Conservation (phyloP, 225 moss, liverwort and hornwort species). For the Sphagnum contortum region DNA sequence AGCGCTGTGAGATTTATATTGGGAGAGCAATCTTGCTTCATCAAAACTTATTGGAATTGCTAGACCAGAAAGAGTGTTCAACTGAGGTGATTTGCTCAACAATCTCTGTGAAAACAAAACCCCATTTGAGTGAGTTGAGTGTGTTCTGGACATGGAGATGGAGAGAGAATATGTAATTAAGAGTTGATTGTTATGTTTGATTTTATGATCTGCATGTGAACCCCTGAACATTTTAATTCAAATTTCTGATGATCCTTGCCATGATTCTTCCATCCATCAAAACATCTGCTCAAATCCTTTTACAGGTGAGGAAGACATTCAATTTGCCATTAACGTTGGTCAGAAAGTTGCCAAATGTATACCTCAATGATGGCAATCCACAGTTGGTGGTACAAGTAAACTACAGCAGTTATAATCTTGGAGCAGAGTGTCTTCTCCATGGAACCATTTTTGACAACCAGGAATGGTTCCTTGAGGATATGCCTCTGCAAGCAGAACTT, state of each 20-base stretch:
- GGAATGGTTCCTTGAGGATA: too few relatives aligned
- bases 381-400: constrained; percentile 1
- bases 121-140: neutral
- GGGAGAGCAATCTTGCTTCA: constrained; percentile 4
- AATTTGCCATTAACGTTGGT: neutral
- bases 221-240: too few relatives aligned
- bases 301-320: constrained; percentile 5
- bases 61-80: neutral
- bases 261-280: too few relatives aligned
- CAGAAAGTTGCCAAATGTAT: neutral
- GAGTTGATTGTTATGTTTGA: too few relatives aligned
- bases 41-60: constrained; percentile 3
- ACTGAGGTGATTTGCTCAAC: neutral
- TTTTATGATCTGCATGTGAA: too few relatives aligned
- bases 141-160: too few relatives aligned
- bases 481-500: constrained; percentile 2
- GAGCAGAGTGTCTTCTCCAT: constrained; percentile 1
- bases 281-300: too few relatives aligned
- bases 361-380: neutral
- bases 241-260: too few relatives aligned
- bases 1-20: neutral
- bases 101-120: neutral
- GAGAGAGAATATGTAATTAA: too few relatives aligned
- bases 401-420: neutral
- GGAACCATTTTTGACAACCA: constrained; percentile 2